A percentile compares a stretch with the other conserved stretches of the same genome.
These are phyloP conservation scores for Arbutus unedo DNA, from an alignment of 148 eudicot species.

Conservation along the genomic window DNA sequence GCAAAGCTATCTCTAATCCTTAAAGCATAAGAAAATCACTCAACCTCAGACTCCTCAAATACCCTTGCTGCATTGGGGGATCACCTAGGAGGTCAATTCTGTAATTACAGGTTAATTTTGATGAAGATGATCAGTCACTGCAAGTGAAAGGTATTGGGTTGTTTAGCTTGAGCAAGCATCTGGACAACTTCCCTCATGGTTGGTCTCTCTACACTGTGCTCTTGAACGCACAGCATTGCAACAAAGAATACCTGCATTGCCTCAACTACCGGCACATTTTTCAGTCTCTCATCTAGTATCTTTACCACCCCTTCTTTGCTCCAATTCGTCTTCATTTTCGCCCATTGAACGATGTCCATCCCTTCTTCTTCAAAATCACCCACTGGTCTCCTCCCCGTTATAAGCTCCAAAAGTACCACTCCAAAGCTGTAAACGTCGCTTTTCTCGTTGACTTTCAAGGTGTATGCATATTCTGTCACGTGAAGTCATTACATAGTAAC, in stretches of 20 bases:
- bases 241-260: slow-evolving; percentile 57
- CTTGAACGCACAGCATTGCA: slow-evolving; percentile 55
- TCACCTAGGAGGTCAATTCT: background rate
- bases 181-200: slow-evolving; percentile 66
- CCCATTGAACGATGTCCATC: slow-evolving; percentile 56
- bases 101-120: background rate
- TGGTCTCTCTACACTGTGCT: slow-evolving; percentile 54
- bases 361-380: slow-evolving; percentile 65
- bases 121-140: slow-evolving; percentile 23
- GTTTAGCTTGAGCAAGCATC: slow-evolving; percentile 62
- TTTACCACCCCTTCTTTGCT: slow-evolving; percentile 45
- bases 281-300: slow-evolving; percentile 47
- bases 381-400: slow-evolving; percentile 51
- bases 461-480: slow-evolving; percentile 55
- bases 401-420: slow-evolving; percentile 50
- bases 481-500: background rate
- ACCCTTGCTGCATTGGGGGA: background rate
- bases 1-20: background rate
- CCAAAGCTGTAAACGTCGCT: slow-evolving; percentile 66
- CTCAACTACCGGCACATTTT: slow-evolving; percentile 35
- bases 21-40: background rate
- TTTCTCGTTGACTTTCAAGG: slow-evolving; percentile 56
- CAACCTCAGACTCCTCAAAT: background rate
- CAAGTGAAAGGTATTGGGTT: slow-evolving; percentile 46
- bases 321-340: slow-evolving; percentile 44